Evolutionary conservation across 352 stramenopile genomes (phyloP), one percentile per base, ranked within the genome.

Genomic region (Phytopythium sindhum): DNA sequence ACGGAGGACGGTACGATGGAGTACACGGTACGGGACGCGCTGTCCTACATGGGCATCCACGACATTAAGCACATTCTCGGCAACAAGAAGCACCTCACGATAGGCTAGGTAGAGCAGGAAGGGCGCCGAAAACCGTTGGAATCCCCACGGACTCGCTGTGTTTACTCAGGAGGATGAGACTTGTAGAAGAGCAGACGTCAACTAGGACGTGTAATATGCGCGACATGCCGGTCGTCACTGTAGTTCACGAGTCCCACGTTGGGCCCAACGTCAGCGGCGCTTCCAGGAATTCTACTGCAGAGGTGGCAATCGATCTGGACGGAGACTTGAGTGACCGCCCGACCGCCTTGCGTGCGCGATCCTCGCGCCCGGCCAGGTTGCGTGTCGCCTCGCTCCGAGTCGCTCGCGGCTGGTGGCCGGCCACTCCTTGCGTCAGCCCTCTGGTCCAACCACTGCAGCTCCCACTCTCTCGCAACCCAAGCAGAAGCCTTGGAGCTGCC

Each of bases 11-110:
- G 58, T 0, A 61, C 65, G 26, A 62, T 51, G 31, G 69, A 79
- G 62, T 79, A 66, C 44, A 57, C 61, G 7, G 65, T 70, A 17
- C 53, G 61, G 1, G 69, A 81, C 29, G 65, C 65, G 5, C 61
- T 81, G 15, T 57, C 68, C 24, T 58, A 50, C 50, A 64, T 74
- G n/a, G 66, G 45, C 11, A 73, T 77, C 62, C 56, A 69, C 42
- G 70, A 81, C 33, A 77, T 77, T 66, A 74, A 77, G 47, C 63
- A 61, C 8, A 31, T 78, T 23, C 59, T 81, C 24, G 47, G 47
- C 47, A 53, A 53, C 47, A 53, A 53, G 47, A 53, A 53, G 47
- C 10, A 35, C 24, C 47, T 53, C 24, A 53, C 12, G 23, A 53
- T 53, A n/a, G 24, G 47, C 24, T 53, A 35, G 47, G 14, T 24